Evolutionary conservation across 202 grass and related monocot genomes (phyloP).

Genomic region (Musa balbisiana): DNA sequence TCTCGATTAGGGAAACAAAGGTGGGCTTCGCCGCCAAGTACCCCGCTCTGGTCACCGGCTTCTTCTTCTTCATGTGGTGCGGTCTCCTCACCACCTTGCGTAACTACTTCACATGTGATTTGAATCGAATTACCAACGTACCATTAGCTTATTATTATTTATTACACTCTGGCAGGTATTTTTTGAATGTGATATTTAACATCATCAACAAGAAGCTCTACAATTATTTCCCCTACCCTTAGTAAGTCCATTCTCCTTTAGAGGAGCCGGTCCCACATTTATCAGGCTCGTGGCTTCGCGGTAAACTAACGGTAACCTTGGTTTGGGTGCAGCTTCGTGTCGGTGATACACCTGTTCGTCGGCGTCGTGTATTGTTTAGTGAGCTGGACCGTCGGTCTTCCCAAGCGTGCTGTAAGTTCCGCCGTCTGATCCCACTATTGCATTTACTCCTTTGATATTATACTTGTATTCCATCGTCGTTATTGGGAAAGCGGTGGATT

Average conservation of each 20-base stretch:
- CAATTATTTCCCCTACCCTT: slow-evolving; percentile 98
- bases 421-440: not conserved
- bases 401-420: slow-evolving; percentile 83
- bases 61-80: slow-evolving; percentile 99
- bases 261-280: too few species aligned
- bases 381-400: slow-evolving; percentile 76
- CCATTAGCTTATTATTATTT: not conserved
- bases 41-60: slow-evolving; percentile 74
- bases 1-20: slow-evolving; percentile 46
- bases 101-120: too few species aligned
- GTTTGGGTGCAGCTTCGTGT: slow-evolving; percentile 55
- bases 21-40: slow-evolving; percentile 57
- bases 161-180: slow-evolving; percentile 50
- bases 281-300: too few species aligned
- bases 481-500: too few species aligned
- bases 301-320: too few species aligned
- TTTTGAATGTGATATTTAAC: slow-evolving; percentile 99
- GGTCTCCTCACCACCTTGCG: not conserved
- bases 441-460: not conserved
- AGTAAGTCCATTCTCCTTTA: slow-evolving; percentile 35
- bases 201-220: slow-evolving; percentile 99
- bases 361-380: slow-evolving; percentile 66
- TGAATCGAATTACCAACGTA: too few species aligned
- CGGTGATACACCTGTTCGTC: slow-evolving; percentile 64
- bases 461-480: not conserved